Evolutionary conservation across 176 grass and related monocot genomes (phyloP).

Genomic region (Musa itinerans): DNA sequence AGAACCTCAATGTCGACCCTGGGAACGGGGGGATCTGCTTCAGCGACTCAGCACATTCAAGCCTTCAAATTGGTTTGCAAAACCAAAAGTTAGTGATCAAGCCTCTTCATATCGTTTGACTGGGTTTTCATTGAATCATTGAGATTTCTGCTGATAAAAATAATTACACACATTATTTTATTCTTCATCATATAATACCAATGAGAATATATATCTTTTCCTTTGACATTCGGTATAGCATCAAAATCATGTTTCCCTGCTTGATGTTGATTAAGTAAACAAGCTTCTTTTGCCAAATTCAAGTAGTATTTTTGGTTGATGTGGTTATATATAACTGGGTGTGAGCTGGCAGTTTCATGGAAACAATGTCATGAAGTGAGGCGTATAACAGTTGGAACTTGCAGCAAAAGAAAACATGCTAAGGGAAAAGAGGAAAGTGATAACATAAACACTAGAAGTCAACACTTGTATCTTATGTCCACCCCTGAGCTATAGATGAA

Average conservation of each 20-base stretch:
- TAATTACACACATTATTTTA: too few species aligned
- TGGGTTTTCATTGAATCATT: slow-evolving; percentile 23
- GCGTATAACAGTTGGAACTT: too few species aligned
- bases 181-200: too few species aligned
- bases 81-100: slow-evolving; percentile 50
- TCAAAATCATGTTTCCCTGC: neutral
- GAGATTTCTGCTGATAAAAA: neutral
- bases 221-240: neutral
- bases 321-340: neutral
- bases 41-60: slow-evolving; percentile 70
- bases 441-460: neutral
- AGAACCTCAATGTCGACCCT: slow-evolving; percentile 75
- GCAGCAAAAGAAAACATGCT: too few species aligned
- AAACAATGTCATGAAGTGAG: neutral
- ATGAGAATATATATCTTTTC: neutral
- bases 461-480: neutral
- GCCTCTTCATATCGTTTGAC: neutral
- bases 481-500: neutral
- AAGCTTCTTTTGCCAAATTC: neutral
- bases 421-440: neutral
- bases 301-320: neutral
- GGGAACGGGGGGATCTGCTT: slow-evolving; percentile 92
- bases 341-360: neutral
- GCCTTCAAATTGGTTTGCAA: slow-evolving; percentile 73
- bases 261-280: neutral